Evolutionary conservation across 2,329 filamentous ascomycete genomes (phyloP).

Genomic region (Trichoderma sp.): DNA sequence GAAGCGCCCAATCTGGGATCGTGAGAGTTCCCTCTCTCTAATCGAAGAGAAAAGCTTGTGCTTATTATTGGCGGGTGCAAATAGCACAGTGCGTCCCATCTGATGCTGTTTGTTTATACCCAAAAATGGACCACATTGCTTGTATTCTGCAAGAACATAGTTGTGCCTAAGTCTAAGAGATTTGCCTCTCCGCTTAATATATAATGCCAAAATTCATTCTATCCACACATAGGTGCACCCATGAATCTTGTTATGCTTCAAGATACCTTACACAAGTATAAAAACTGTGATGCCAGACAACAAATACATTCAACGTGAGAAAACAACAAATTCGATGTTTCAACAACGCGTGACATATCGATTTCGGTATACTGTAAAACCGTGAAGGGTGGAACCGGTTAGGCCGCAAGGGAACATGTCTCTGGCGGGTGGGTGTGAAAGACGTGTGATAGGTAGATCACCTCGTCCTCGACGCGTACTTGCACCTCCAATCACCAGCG

Average conservation of each 20-base stretch:
- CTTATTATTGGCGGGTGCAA: background rate
- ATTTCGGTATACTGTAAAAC: conserved; percentile 17
- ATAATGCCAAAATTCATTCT: background rate
- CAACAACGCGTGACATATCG: background rate
- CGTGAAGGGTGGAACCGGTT: conserved; percentile 29
- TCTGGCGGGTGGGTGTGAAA: conserved; percentile 39
- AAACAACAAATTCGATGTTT: background rate
- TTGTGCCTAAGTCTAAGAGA: too few species aligned
- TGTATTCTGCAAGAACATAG: background rate
- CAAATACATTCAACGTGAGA: background rate
- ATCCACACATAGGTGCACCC: too few species aligned
- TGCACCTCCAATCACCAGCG: conserved; percentile 48
- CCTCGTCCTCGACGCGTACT: conserved; percentile 48
- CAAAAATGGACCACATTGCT: background rate
- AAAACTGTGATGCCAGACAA: background rate
- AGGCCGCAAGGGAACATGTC: conserved; percentile 27
- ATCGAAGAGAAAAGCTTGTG: background rate
- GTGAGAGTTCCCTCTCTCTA: background rate
- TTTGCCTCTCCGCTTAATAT: background rate
- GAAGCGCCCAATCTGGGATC: background rate
- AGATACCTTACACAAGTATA: background rate
- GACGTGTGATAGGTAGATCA: conserved; percentile 43
- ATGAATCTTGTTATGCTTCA: background rate
- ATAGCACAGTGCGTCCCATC: background rate
- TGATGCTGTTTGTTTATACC: background rate